Percentiles rank a stretch among this genome's conserved stretches.
phyloP scores from a whole-genome alignment of 768 basidiomycete species.

The Tulasnella sp. region DNA sequence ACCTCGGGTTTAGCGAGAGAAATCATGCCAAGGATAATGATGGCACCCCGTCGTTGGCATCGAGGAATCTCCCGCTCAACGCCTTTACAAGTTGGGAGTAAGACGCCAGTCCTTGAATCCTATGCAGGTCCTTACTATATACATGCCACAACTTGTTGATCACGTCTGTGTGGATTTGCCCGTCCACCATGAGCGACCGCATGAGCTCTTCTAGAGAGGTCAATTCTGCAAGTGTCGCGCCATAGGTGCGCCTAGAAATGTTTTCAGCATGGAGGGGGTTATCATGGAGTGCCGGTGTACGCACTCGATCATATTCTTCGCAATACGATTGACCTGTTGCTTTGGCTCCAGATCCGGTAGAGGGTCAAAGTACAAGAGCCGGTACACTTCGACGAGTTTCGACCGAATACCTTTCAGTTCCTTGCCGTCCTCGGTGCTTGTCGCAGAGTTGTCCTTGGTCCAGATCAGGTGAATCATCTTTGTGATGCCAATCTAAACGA shows the following conservation, averaged over 20 bases:
- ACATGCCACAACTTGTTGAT: slow-evolving; percentile 93
- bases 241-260: slow-evolving; percentile 70
- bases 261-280: slow-evolving; percentile 1
- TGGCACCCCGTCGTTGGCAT: slow-evolving; percentile 86
- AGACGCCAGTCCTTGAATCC: neutral
- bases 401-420: slow-evolving; percentile 87
- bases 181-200: slow-evolving; percentile 91
- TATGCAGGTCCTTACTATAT: slow-evolving; percentile 62
- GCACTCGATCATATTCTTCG: slow-evolving; percentile 96
- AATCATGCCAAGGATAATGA: slow-evolving; percentile 96
- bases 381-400: slow-evolving; percentile 83
- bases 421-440: slow-evolving; percentile 62
- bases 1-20: slow-evolving; percentile 76
- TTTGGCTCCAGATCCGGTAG: slow-evolving; percentile 69
- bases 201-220: slow-evolving; percentile 97
- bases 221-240: slow-evolving; percentile 88
- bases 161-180: slow-evolving; percentile 76
- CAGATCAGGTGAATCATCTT: slow-evolving; percentile 97
- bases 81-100: slow-evolving; percentile 46
- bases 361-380: slow-evolving; percentile 82
- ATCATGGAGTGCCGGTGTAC: slow-evolving; percentile 35
- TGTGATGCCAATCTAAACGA: slow-evolving; percentile 72
- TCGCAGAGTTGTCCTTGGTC: slow-evolving; percentile 84
- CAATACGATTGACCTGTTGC: slow-evolving; percentile 83
- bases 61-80: slow-evolving; percentile 70